These are phyloP conservation scores for Comarum palustre DNA, from an alignment of 306 rosid species.

Conservation along the genomic window DNA sequence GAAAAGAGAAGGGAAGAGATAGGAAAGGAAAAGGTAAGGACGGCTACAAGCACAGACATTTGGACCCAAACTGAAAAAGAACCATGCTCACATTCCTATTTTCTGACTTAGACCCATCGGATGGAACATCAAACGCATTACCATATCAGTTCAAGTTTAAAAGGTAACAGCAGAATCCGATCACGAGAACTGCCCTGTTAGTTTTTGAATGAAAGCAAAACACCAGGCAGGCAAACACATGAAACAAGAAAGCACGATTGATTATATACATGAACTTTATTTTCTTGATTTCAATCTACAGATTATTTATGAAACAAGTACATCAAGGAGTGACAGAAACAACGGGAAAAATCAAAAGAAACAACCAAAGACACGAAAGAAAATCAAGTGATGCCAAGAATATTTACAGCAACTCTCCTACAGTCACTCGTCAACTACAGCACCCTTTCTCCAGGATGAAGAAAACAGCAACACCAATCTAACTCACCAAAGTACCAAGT, in stretches of 20 bases:
- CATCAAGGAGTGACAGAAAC: slow-evolving; percentile 22
- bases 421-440: slow-evolving; percentile 36
- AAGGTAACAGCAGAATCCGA: not conserved
- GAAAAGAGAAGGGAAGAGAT: not conserved
- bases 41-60: not conserved
- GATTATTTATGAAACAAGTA: slow-evolving; percentile 75
- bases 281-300: slow-evolving; percentile 48
- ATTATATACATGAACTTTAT: slow-evolving; percentile 49
- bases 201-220: not conserved
- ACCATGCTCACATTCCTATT: not conserved
- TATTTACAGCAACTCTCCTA: slow-evolving; percentile 59
- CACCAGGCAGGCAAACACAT: not conserved
- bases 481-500: slow-evolving; percentile 25
- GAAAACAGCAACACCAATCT: slow-evolving; percentile 41
- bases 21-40: not conserved
- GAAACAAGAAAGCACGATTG: slow-evolving; percentile 12
- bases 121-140: not conserved
- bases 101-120: not conserved
- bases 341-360: slow-evolving; percentile 9
- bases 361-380: slow-evolving; percentile 36
- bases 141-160: not conserved
- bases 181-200: not conserved
- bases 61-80: not conserved
- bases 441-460: slow-evolving; percentile 25
- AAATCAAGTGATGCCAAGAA: slow-evolving; percentile 51